Evolutionary conservation across 1,139 yeast species (phyloP).

Genomic region (Trichomonascaceae sp.): DNA sequence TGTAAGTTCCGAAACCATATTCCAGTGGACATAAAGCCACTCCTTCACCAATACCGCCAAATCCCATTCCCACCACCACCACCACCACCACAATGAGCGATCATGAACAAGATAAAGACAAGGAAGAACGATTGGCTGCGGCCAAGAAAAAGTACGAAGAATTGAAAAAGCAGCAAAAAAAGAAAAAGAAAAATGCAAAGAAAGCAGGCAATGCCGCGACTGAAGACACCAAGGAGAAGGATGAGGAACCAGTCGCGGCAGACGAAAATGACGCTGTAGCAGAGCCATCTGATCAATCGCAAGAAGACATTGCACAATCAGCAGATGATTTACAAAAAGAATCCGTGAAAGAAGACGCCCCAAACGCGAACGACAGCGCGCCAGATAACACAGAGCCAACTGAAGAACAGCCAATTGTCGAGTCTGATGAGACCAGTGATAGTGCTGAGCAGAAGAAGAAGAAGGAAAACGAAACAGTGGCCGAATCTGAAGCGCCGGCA

Average conservation of each 20-base stretch:
- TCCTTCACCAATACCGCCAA: too few relatives aligned
- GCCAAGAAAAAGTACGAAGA: slow-evolving; percentile 55
- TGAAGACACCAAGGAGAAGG: slow-evolving; percentile 10
- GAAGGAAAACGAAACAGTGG: slow-evolving; percentile 5
- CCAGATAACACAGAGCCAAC: slow-evolving; percentile 9
- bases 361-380: slow-evolving; percentile 6
- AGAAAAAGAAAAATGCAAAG: slow-evolving; percentile 33
- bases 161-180: slow-evolving; percentile 41
- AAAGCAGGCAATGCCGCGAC: slow-evolving; percentile 14
- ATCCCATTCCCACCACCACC: too few relatives aligned
- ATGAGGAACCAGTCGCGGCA: slow-evolving; percentile 10
- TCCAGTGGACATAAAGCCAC: too few relatives aligned
- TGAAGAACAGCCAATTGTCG: slow-evolving; percentile 5
- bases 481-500: slow-evolving; percentile 4
- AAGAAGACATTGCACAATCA: slow-evolving; percentile 10
- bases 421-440: slow-evolving; percentile 2
- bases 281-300: slow-evolving; percentile 7
- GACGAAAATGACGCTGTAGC: slow-evolving; percentile 7
- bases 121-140: slow-evolving; percentile 48
- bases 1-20: too few relatives aligned
- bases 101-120: slow-evolving; percentile 24
- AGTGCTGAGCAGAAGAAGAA: slow-evolving; percentile 5
- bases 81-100: too few relatives aligned
- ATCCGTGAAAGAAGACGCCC: slow-evolving; percentile 12
- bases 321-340: slow-evolving; percentile 7